A percentile compares a stretch with the other conserved stretches of the same genome.
Evolutionary conservation across 1,284 basidiomycete genomes (phyloP).

Genomic region (Xerocomus nothofagi): DNA sequence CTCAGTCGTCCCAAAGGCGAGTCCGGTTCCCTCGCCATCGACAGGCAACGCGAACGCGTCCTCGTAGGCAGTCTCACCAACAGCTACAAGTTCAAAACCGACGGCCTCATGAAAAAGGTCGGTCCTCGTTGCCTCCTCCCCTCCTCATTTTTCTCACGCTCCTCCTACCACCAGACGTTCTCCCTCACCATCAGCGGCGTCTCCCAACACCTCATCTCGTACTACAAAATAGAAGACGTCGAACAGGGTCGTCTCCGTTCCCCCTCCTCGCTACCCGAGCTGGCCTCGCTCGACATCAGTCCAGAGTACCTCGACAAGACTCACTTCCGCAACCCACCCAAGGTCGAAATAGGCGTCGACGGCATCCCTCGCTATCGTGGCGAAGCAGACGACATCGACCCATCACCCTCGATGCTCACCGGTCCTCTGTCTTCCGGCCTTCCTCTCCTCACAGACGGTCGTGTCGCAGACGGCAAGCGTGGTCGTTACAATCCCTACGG

Average conservation of each 20-base stretch:
- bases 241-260: slow-evolving; percentile 83
- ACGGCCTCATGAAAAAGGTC: slow-evolving; percentile 95
- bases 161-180: slow-evolving; percentile 71
- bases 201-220: slow-evolving; percentile 93
- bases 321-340: slow-evolving; percentile 88
- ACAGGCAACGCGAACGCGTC: slow-evolving; percentile 74
- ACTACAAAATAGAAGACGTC: slow-evolving; percentile 93
- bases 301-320: slow-evolving; percentile 89
- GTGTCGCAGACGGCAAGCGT: slow-evolving; percentile 43
- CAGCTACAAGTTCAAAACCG: slow-evolving; percentile 86
- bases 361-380: slow-evolving; percentile 80
- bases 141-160: slow-evolving; percentile 23
- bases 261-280: slow-evolving; percentile 87
- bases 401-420: slow-evolving; percentile 47
- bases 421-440: slow-evolving; percentile 52
- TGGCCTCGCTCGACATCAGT: slow-evolving; percentile 83
- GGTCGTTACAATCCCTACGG: slow-evolving; percentile 58
- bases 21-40: slow-evolving; percentile 45
- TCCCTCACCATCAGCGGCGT: slow-evolving; percentile 84
- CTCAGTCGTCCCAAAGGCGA: slow-evolving; percentile 67
- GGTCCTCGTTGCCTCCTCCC: slow-evolving; percentile 25
- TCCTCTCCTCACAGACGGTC: slow-evolving; percentile 53
- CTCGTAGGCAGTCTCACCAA: slow-evolving; percentile 89
- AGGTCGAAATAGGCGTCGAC: slow-evolving; percentile 82
- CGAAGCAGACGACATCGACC: slow-evolving; percentile 67